Evolutionary conservation across 768 basidiomycete species (phyloP).

Genomic region (Termitomyces titanicus): DNA sequence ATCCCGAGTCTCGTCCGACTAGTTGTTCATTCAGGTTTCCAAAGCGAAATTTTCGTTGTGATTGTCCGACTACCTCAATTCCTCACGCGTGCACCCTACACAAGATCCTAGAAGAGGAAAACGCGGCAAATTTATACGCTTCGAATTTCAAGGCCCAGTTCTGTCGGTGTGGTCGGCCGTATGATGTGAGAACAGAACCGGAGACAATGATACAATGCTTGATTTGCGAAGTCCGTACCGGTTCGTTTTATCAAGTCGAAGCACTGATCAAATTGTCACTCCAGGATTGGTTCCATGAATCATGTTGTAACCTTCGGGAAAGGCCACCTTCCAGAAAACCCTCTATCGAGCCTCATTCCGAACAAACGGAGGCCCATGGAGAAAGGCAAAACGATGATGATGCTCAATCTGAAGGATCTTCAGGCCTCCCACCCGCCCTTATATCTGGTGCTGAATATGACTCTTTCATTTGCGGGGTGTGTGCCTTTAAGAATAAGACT

Average conservation of each 20-base stretch:
- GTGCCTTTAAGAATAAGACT: constrained; percentile 52
- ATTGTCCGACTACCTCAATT: constrained; percentile 71
- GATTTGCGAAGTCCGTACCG: constrained; percentile 67
- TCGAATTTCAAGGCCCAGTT: constrained; percentile 72
- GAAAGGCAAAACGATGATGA: constrained; percentile 39
- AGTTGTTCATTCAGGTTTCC: constrained; percentile 49
- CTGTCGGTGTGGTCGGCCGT: constrained; percentile 70
- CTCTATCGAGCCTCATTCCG: constrained; percentile 25
- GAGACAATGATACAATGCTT: constrained; percentile 92
- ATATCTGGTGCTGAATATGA: constrained; percentile 72
- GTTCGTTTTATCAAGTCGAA: constrained; percentile 1
- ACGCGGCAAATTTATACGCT: constrained; percentile 60
- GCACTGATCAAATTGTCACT: constrained; percentile 8
- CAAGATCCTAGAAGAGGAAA: constrained; percentile 46
- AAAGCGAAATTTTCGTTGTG: constrained; percentile 79
- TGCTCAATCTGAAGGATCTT: constrained; percentile 57
- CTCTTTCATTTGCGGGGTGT: constrained; percentile 66
- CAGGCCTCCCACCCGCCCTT: constrained; percentile 63
- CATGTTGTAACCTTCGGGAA: constrained; percentile 77
- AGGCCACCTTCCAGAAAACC: constrained; percentile 49
- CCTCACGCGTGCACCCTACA: constrained; percentile 65
- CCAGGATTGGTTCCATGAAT: constrained; percentile 94
- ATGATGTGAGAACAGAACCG: constrained; percentile 67
- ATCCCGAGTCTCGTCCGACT: constrained; percentile 7
- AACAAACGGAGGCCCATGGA: constrained; percentile 14